These are phyloP conservation scores for Chalciporus chontae DNA, from an alignment of 768 basidiomycete genomes.

Conservation along the genomic window DNA sequence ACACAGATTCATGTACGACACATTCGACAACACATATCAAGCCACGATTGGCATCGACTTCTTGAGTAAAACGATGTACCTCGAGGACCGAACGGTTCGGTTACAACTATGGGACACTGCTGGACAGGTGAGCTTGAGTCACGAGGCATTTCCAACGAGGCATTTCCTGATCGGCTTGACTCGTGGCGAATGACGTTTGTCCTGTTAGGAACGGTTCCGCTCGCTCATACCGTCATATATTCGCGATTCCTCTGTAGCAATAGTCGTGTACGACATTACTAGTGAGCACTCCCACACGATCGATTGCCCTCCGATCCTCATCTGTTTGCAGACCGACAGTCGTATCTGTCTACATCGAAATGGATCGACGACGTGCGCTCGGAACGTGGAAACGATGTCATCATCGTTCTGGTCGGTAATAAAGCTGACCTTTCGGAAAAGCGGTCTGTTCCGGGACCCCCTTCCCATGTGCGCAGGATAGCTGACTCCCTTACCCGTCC, in stretches of 20 bases:
- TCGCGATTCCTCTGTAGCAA: slow-evolving; percentile 96
- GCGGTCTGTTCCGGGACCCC: slow-evolving; percentile 53
- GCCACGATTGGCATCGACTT: slow-evolving; percentile 99
- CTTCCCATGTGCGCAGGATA: not conserved
- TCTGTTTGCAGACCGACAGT: slow-evolving; percentile 71
- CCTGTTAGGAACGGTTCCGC: slow-evolving; percentile 87
- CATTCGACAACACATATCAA: slow-evolving; percentile 99
- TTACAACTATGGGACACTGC: slow-evolving; percentile 99
- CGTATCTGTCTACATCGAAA: slow-evolving; percentile 97
- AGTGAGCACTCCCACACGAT: slow-evolving; percentile 51
- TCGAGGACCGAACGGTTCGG: slow-evolving; percentile 96
- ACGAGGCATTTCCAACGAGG: not conserved
- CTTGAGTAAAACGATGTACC: slow-evolving; percentile 99
- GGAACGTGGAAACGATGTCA: slow-evolving; percentile 95
- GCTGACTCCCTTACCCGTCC: slow-evolving; percentile 12
- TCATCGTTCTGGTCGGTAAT: slow-evolving; percentile 97
- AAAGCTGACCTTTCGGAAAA: slow-evolving; percentile 99
- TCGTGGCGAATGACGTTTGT: slow-evolving; percentile 1
- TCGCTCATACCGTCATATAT: slow-evolving; percentile 98
- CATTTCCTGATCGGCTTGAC: not conserved
- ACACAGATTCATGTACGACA: slow-evolving; percentile 95
- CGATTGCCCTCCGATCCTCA: slow-evolving; percentile 3
- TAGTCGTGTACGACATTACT: slow-evolving; percentile 98
- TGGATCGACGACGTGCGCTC: slow-evolving; percentile 99
- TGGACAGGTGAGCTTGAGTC: slow-evolving; percentile 60